phyloP scores from a whole-genome alignment of 148 eudicot species.

The Amaranthus hypochondriacus region DNA sequence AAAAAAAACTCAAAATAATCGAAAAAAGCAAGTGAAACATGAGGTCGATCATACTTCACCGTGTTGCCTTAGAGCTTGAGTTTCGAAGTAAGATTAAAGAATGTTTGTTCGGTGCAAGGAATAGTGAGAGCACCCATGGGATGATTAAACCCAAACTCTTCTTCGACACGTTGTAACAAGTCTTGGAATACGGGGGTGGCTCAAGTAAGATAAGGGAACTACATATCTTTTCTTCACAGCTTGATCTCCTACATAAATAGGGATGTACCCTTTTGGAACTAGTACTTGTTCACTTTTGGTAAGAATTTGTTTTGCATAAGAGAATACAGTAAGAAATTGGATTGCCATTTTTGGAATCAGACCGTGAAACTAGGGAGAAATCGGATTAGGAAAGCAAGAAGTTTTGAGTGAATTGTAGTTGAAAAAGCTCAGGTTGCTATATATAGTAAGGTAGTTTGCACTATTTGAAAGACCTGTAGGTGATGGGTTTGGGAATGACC shows the following conservation, averaged over 20 bases:
- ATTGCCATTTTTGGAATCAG: not conserved
- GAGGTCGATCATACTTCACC: not conserved
- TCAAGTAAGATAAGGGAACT: constrained; percentile 21
- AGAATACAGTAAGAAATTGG: not conserved
- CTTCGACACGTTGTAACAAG: constrained; percentile 20
- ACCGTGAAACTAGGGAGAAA: not conserved
- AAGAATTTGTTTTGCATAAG: constrained; percentile 13
- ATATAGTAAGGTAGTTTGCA: not conserved
- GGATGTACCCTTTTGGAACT: constrained; percentile 8
- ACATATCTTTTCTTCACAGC: constrained; percentile 15
- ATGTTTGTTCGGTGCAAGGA: constrained; percentile 16
- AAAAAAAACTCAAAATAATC: not conserved
- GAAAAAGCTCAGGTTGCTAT: not conserved
- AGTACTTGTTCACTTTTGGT: not conserved
- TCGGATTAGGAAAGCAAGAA: not conserved
- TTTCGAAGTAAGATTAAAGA: constrained; percentile 1
- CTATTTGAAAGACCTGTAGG: not conserved
- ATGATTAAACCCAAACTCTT: constrained; percentile 27
- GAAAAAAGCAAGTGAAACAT: not conserved
- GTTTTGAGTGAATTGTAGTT: not conserved
- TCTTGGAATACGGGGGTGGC: constrained; percentile 29
- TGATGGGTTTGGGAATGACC: not conserved
- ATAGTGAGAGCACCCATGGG: constrained; percentile 21
- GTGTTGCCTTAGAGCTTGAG: not conserved
- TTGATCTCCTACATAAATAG: constrained; percentile 17